Evolutionary conservation across 768 basidiomycete genomes (phyloP).

Genomic region (Chlorophyllum brunneum): DNA sequence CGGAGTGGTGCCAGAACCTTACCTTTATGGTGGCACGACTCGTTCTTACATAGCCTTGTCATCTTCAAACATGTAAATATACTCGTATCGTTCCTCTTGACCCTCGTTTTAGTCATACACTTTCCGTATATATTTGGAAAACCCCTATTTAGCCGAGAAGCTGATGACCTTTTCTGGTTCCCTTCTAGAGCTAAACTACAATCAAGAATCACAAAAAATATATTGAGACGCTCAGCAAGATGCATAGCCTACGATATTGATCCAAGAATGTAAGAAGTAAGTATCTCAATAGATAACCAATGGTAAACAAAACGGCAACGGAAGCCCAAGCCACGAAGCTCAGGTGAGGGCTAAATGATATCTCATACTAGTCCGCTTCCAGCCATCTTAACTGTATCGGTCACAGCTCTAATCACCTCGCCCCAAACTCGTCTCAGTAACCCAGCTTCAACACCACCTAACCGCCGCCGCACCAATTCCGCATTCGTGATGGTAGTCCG

Average conservation of each 20-base stretch:
- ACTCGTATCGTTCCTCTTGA: neutral
- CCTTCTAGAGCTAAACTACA: too few relatives aligned
- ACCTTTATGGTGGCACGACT: neutral
- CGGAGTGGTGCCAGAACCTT: neutral
- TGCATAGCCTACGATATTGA: neutral
- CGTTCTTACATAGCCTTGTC: neutral
- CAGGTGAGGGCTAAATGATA: neutral
- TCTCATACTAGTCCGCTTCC: conserved; percentile 65
- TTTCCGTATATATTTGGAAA: neutral
- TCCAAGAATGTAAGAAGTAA: neutral
- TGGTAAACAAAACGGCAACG: too few relatives aligned
- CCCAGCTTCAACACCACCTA: conserved; percentile 37
- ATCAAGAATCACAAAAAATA: too few relatives aligned
- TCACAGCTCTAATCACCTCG: conserved; percentile 47
- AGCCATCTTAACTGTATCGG: conserved; percentile 72
- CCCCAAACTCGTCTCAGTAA: conserved; percentile 42
- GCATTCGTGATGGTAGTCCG: conserved; percentile 31
- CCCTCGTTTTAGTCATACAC: neutral
- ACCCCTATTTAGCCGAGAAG: too few relatives aligned
- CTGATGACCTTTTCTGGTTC: too few relatives aligned
- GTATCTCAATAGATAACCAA: neutral
- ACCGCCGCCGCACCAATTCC: conserved; percentile 53
- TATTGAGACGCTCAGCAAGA: neutral
- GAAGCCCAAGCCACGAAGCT: neutral
- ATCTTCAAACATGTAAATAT: neutral